Conservation (phyloP, 2,329 filamentous ascomycete genomes). For the Colletotrichum eleusines region DNA sequence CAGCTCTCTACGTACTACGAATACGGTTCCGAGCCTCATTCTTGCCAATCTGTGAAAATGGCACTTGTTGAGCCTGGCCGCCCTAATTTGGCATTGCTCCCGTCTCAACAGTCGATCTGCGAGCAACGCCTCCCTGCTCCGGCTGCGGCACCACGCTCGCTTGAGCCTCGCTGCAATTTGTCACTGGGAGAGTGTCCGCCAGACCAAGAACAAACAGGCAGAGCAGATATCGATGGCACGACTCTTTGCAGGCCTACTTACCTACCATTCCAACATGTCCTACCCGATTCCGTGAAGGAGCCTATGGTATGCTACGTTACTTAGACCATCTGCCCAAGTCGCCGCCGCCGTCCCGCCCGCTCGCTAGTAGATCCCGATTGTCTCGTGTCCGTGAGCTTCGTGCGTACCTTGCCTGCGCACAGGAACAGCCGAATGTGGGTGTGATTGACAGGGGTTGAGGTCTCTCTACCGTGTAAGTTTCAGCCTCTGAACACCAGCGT, state of each 20-base stretch:
- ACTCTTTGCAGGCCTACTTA: slow-evolving; percentile 3
- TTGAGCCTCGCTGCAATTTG: slow-evolving; percentile 1
- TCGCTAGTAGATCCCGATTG: slow-evolving; percentile 15
- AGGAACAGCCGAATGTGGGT: slow-evolving; percentile 21
- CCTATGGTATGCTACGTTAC: background rate
- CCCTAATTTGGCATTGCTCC: background rate
- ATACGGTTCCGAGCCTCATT: background rate
- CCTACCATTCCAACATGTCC: background rate
- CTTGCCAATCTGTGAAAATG: background rate
- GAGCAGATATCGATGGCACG: background rate
- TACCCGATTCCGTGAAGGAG: background rate
- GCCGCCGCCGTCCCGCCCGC: background rate
- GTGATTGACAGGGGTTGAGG: slow-evolving; percentile 29
- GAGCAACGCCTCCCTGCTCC: slow-evolving; percentile 9
- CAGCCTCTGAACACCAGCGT: slow-evolving; percentile 28
- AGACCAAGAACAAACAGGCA: background rate
- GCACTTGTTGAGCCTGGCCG: background rate
- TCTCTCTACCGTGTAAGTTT: slow-evolving; percentile 16
- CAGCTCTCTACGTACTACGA: background rate
- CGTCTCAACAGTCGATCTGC: background rate
- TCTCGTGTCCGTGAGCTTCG: slow-evolving; percentile 6
- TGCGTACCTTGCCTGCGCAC: background rate
- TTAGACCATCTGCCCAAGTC: background rate
- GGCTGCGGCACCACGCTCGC: background rate
- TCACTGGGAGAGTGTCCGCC: background rate